Percentiles rank a stretch among this genome's conserved stretches.
Conservation (phyloP, 2,329 filamentous ascomycete species). For the Claviceps fusiformis region DNA sequence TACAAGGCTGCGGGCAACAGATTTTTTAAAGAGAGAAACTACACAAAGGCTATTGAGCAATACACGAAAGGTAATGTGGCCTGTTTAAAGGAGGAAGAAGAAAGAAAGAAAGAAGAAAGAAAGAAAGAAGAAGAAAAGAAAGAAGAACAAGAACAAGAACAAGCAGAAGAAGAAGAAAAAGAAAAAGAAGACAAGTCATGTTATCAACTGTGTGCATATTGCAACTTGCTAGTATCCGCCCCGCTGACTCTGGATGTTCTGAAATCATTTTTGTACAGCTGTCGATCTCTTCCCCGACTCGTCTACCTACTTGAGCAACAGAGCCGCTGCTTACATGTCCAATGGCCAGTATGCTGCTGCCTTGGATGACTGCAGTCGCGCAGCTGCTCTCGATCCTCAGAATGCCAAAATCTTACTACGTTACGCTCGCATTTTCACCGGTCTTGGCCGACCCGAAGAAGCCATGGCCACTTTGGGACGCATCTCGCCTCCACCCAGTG, state of each 20-base stretch:
- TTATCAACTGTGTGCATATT: background rate
- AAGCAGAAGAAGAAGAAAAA: too few relatives aligned
- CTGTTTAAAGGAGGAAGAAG: background rate
- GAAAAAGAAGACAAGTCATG: too few relatives aligned
- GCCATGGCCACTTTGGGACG: conserved; percentile 70
- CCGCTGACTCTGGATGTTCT: background rate
- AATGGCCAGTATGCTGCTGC: conserved; percentile 67
- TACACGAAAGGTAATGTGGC: conserved; percentile 72
- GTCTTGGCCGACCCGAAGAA: conserved; percentile 72
- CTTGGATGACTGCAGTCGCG: conserved; percentile 72
- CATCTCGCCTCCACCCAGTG: conserved; percentile 67
- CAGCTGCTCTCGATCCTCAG: conserved; percentile 69
- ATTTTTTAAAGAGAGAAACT: conserved; percentile 92
- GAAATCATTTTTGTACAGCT: conserved; percentile 35
- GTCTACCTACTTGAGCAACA: conserved; percentile 84
- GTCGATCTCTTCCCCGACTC: conserved; percentile 78
- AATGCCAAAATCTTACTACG: conserved; percentile 83
- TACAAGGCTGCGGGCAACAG: conserved; percentile 93
- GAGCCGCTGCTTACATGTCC: conserved; percentile 87
- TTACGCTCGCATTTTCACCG: conserved; percentile 80
- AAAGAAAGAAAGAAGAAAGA: background rate
- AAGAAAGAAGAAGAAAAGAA: background rate
- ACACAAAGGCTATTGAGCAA: conserved; percentile 73
- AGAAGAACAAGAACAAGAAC: too few relatives aligned
- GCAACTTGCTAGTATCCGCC: background rate